Evolutionary conservation across 805 yeast genomes (phyloP), one percentile per base, ranked within the genome.

Genomic region (Zygosaccharomyces siamensis): DNA sequence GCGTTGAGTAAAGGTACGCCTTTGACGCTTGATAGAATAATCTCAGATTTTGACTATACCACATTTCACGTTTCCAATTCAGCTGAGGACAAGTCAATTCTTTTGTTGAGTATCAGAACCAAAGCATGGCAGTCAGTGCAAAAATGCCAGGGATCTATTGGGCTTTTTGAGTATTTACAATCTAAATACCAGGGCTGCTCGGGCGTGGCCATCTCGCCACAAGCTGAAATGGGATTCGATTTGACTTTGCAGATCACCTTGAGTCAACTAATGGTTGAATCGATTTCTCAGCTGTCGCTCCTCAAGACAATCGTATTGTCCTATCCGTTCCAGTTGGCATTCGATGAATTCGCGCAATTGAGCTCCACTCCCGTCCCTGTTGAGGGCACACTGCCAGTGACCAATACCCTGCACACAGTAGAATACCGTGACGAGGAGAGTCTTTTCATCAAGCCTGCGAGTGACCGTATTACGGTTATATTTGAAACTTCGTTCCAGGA

Each of bases 21-120:
- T 10, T 51, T 66, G 39, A 61, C 61, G 3, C 79, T 89, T 44
- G 97, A 93, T 69, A 80, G 97, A 67, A 82, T 92, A 53, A 80
- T 93, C 54, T 84, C 95, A 35, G 99, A 93, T 72, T 93, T 93
- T 60, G 99, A 93, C 69, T 89, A 89, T 71, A 95, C 97, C 43
- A 86, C 93, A 27, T 90, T 86, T 70, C 98, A 92, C 68, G 74
- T 93, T 52, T 84, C 96, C 42, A 92, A 60, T 49, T 47, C 58
- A n/a, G 87, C 90, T 2, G 89, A 83, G 56, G 74, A 80, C 51
- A 87, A 84, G 70, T 67, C 82, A 31, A 60, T 51, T 4, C 37
- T 67, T 36, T 49, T 47, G 32, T 37, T 67, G 43, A 62, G 68
- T 44, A 54, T 66, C 45, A 60, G 55, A 28, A 63, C 68, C 6